A percentile compares a stretch with the other conserved stretches of the same genome.
These are phyloP conservation scores for Melanopsichium pennsylvanicum DNA, from an alignment of 1,284 basidiomycete species.

Conservation along the genomic window DNA sequence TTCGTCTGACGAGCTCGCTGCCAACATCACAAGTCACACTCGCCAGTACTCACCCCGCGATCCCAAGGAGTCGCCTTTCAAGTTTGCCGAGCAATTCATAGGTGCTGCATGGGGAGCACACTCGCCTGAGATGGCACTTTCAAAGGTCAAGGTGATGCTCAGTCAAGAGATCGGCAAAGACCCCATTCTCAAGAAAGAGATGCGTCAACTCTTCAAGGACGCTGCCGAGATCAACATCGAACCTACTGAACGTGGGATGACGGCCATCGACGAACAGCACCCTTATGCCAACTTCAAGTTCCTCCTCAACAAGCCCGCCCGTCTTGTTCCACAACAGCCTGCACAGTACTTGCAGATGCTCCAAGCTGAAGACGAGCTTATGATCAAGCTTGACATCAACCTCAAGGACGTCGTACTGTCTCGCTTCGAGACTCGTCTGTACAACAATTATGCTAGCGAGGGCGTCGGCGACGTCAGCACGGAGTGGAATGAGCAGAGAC, in stretches of 20 bases:
- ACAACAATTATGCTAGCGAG: conserved; percentile 83
- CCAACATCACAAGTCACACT: conserved; percentile 75
- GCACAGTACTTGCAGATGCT: conserved; percentile 90
- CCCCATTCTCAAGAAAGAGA: conserved; percentile 82
- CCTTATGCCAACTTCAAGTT: conserved; percentile 97
- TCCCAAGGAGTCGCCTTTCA: conserved; percentile 40
- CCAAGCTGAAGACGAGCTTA: conserved; percentile 84
- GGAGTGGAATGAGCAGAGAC: conserved; percentile 91
- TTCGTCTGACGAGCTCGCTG: conserved; percentile 78
- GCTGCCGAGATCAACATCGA: conserved; percentile 82
- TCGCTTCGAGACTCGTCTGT: conserved; percentile 68
- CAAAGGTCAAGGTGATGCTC: conserved; percentile 79
- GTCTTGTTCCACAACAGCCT: conserved; percentile 70
- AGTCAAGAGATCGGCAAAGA: conserved; percentile 92
- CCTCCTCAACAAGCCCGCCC: conserved; percentile 80
- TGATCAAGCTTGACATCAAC: conserved; percentile 80
- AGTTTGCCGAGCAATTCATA: conserved; percentile 62
- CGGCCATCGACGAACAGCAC: conserved; percentile 88
- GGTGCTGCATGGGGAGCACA: conserved; percentile 40
- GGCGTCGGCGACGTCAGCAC: conserved; percentile 83
- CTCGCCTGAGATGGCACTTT: conserved; percentile 48
- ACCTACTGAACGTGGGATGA: conserved; percentile 89
- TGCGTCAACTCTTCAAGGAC: conserved; percentile 79
- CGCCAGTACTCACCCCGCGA: conserved; percentile 74
- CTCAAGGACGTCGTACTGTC: conserved; percentile 67